Base-by-base conservation (phyloP, 2,329 filamentous ascomycete species). In the Sporothrix curviconia region DNA sequence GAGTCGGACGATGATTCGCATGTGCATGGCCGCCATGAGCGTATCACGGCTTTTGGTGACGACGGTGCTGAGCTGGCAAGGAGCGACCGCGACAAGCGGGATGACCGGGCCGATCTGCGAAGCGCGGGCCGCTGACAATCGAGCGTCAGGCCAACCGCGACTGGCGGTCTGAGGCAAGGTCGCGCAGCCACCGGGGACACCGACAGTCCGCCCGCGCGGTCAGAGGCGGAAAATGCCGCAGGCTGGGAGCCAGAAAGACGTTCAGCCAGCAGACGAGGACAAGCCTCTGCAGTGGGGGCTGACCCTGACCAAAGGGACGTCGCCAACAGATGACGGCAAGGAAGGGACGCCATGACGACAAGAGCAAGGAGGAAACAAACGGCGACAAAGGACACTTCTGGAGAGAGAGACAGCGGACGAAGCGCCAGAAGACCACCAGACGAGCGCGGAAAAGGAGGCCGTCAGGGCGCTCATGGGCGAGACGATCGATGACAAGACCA, bases 261-360 rank as follows among this genome's bases (percentile, higher is more conserved):
- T 53, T 7, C 65, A 68, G 1, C 61, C 64, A 5, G 64, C 64
- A 12, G 69, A 70, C 32, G 63, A 70, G 44, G 69, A 72, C 30
- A 72, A 70, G 52, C 59, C 68, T n/a, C 64, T 72, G 44, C 67
- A 70, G 64, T 74, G 70, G 68, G 72, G 72, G 0, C 62, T 74
- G 28, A 70, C 62, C 15, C 40, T 72, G 9, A 66, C 65, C 3
- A 68, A 68, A 56, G 70, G 66, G 56, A n/a, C 42, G 7, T 4
- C 50, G n/a, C 9, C 32, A 6, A 9, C 39, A 37, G 44, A 24
- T 30, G 17, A 7, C 17, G 36, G 12, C 11, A 7, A 34, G 14
- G 7, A 46, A 24, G 19, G 12, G 42, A 12, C 30, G 44, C 9
- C 12, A 51, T 8, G 30, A 24, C 24, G 24, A 43, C 8, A n/a